These are phyloP conservation scores for Hanseniaspora valbyensis DNA, from an alignment of 805 yeast genomes.

Conservation along the genomic window DNA sequence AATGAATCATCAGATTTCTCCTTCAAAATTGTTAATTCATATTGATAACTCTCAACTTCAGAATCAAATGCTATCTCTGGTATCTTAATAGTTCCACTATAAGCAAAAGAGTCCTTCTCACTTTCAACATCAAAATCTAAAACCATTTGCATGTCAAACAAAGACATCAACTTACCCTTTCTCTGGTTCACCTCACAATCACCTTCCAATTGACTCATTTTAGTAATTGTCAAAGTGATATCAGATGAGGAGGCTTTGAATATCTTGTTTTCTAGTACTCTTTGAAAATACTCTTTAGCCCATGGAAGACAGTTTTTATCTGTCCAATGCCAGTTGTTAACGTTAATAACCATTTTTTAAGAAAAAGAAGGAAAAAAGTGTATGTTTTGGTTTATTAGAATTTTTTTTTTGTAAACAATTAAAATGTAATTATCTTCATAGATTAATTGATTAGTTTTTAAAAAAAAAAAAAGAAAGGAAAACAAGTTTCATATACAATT, in stretches of 20 bases:
- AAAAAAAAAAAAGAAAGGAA: too few relatives aligned
- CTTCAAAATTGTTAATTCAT: conserved; percentile 55
- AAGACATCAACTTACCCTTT: conserved; percentile 87
- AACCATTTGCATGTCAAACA: conserved; percentile 68
- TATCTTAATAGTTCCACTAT: conserved; percentile 62
- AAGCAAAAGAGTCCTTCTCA: conserved; percentile 29
- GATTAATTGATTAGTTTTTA: neutral
- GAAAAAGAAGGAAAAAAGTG: neutral
- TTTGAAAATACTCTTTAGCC: conserved; percentile 67
- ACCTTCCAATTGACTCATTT: conserved; percentile 55
- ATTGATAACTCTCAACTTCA: conserved; percentile 74
- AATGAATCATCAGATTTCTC: conserved; percentile 36
- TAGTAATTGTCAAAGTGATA: conserved; percentile 25
- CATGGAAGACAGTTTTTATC: conserved; percentile 92
- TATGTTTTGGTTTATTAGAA: neutral
- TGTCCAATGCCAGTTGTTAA: conserved; percentile 99
- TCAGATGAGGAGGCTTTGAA: conserved; percentile 27
- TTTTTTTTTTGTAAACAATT: neutral
- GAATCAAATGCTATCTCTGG: conserved; percentile 95
- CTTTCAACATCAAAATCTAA: conserved; percentile 45
- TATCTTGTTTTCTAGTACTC: conserved; percentile 43
- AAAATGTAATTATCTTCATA: too few relatives aligned
- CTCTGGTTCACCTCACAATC: conserved; percentile 96
- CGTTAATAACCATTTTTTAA: conserved; percentile 75
- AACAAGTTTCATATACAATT: neutral